Evolutionary conservation across 2,329 filamentous ascomycete genomes (phyloP).

Genomic region (Trichoderma afroharzianum): DNA sequence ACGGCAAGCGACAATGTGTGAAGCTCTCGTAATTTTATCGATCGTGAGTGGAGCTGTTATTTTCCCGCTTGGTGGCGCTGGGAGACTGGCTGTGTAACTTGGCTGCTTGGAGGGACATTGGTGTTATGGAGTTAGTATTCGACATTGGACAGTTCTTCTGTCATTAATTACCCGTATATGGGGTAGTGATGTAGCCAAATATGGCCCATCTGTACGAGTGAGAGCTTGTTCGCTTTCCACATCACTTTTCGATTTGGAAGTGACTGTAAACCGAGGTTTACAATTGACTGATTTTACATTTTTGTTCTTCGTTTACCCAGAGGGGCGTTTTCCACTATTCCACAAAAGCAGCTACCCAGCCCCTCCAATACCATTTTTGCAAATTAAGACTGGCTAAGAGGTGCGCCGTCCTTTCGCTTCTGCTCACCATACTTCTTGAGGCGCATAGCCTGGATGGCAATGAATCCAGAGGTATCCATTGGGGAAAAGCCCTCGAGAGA

Average conservation of each 20-base stretch:
- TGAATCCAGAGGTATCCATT: constrained; percentile 63
- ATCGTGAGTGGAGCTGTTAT: too few species aligned
- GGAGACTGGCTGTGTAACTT: too few species aligned
- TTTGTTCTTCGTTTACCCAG: background rate
- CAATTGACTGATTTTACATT: background rate
- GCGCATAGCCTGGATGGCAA: constrained; percentile 66
- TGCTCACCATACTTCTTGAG: constrained; percentile 46
- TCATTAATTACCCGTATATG: background rate
- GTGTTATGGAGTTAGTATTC: too few species aligned
- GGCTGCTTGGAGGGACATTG: too few species aligned
- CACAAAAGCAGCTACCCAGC: background rate
- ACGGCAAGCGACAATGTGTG: too few species aligned
- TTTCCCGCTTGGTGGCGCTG: too few species aligned
- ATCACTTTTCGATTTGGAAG: background rate
- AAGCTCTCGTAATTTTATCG: too few species aligned
- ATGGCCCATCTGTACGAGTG: background rate
- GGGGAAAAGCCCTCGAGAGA: constrained; percentile 43
- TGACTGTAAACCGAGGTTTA: background rate
- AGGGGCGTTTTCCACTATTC: background rate
- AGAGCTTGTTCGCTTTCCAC: background rate
- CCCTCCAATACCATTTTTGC: background rate
- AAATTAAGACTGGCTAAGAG: background rate
- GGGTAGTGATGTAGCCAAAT: background rate
- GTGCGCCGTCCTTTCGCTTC: constrained; percentile 32
- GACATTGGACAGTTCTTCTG: background rate